A percentile compares a stretch with the other conserved stretches of the same genome.
Evolutionary conservation across 2,329 filamentous ascomycete genomes (phyloP).

Genomic region (Colletotrichum sp.): DNA sequence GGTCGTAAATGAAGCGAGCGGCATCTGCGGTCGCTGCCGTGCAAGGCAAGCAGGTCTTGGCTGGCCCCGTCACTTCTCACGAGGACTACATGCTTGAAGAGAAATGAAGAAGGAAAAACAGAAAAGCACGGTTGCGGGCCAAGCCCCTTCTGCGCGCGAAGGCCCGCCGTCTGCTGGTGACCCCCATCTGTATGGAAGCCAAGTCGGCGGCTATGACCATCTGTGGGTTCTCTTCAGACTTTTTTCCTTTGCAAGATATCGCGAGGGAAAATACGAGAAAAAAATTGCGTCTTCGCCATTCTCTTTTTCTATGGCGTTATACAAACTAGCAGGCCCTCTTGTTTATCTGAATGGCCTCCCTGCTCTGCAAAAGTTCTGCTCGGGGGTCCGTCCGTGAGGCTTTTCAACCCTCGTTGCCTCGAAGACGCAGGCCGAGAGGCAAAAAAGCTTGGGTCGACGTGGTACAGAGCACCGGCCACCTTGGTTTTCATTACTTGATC

Average conservation of each 20-base stretch:
- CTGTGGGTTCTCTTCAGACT: neutral
- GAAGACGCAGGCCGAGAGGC: neutral
- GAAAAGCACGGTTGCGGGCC: neutral
- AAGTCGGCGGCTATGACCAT: neutral
- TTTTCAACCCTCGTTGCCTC: neutral
- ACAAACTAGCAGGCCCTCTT: neutral
- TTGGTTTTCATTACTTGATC: slow-evolving; percentile 1
- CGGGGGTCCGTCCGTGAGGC: neutral
- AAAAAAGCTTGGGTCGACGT: neutral
- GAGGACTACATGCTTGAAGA: neutral
- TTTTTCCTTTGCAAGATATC: neutral
- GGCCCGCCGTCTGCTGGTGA: neutral
- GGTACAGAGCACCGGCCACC: neutral
- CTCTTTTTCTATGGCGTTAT: slow-evolving; percentile 8
- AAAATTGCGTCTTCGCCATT: slow-evolving; percentile 1
- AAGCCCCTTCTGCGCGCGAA: neutral
- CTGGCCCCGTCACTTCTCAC: neutral
- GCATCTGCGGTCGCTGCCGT: neutral
- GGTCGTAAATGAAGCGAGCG: neutral
- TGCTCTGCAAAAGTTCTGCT: neutral
- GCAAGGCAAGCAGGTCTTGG: neutral
- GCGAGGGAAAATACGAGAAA: neutral
- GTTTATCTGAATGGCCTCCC: neutral
- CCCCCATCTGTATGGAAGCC: neutral
- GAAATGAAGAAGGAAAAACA: neutral